Conservation (phyloP, 768 basidiomycete species). For the Boletus rubropictus region DNA sequence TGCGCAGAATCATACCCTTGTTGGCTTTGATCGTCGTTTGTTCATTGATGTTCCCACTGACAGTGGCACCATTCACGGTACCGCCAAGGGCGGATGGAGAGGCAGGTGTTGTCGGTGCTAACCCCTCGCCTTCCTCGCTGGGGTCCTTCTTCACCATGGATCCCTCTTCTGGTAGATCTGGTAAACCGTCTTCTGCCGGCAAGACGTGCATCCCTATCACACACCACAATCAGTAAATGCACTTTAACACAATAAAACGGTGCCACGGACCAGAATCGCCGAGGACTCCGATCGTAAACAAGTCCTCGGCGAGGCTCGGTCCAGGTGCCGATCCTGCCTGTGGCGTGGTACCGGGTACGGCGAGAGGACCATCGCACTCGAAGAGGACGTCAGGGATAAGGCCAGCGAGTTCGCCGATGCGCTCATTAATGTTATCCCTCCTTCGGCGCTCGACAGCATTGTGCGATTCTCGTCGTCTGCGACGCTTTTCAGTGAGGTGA, state of each 20-base stretch:
- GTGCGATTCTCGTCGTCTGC: slow-evolving; percentile 78
- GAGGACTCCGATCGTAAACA: slow-evolving; percentile 18
- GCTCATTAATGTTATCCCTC: slow-evolving; percentile 93
- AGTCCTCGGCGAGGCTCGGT: slow-evolving; percentile 14
- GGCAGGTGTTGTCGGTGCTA: slow-evolving; percentile 18
- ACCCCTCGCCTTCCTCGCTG: slow-evolving; percentile 25
- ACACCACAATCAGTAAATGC: not conserved
- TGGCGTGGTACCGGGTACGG: slow-evolving; percentile 12
- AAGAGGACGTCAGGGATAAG: slow-evolving; percentile 84
- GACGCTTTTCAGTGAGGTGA: slow-evolving; percentile 72
- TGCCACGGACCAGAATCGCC: slow-evolving; percentile 19
- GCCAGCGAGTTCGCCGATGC: slow-evolving; percentile 84
- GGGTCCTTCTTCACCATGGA: slow-evolving; percentile 27
- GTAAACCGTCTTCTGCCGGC: slow-evolving; percentile 21
- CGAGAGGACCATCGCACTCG: slow-evolving; percentile 42
- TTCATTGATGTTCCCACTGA: slow-evolving; percentile 15
- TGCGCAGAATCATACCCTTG: slow-evolving; percentile 89
- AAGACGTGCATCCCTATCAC: slow-evolving; percentile 23
- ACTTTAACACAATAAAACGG: not conserved
- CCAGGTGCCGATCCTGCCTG: slow-evolving; percentile 9
- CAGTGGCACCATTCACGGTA: not conserved
- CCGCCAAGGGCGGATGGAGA: slow-evolving; percentile 15
- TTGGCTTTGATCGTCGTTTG: slow-evolving; percentile 73
- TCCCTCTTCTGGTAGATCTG: slow-evolving; percentile 28
- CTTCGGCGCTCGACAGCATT: slow-evolving; percentile 88